A percentile compares a stretch with the other conserved stretches of the same genome.
These are phyloP conservation scores for Clonostachys byssicola DNA, from an alignment of 2,329 filamentous ascomycete species.

Conservation along the genomic window DNA sequence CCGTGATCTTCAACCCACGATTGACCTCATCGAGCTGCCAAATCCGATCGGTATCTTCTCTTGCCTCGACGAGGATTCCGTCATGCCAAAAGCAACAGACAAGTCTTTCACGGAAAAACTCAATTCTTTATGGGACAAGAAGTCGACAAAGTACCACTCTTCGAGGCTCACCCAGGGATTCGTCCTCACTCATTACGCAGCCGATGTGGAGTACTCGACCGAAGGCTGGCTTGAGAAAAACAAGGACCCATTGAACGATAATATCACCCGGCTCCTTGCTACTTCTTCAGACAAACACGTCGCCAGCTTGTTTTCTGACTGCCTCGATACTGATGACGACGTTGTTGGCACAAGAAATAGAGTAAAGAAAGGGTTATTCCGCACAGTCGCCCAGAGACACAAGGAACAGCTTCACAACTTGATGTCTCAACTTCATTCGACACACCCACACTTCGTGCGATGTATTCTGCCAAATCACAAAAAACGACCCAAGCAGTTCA, in stretches of 20 bases:
- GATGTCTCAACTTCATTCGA: constrained; percentile 91
- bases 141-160: constrained; percentile 87
- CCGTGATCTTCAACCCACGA: constrained; percentile 93
- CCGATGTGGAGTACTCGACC: constrained; percentile 95
- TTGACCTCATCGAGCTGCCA: constrained; percentile 91
- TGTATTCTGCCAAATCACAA: constrained; percentile 98
- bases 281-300: constrained; percentile 80
- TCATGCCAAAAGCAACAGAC: constrained; percentile 98
- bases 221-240: constrained; percentile 98
- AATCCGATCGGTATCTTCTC: constrained; percentile 99
- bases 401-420: constrained; percentile 97
- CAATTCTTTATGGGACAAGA: constrained; percentile 95
- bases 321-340: constrained; percentile 76
- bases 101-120: constrained; percentile 96
- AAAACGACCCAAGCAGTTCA: constrained; percentile 91
- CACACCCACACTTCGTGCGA: constrained; percentile 95
- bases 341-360: constrained; percentile 64
- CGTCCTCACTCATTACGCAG: constrained; percentile 93
- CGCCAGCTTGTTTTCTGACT: constrained; percentile 82
- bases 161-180: constrained; percentile 89
- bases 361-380: constrained; percentile 95
- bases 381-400: constrained; percentile 92
- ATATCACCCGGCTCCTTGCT: constrained; percentile 84
- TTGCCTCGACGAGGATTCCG: constrained; percentile 93
- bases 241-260: constrained; percentile 97